Percentiles rank a stretch among this genome's conserved stretches.
Evolutionary conservation across 768 basidiomycete species (phyloP).

Genomic region (Mrakia blollopis): DNA sequence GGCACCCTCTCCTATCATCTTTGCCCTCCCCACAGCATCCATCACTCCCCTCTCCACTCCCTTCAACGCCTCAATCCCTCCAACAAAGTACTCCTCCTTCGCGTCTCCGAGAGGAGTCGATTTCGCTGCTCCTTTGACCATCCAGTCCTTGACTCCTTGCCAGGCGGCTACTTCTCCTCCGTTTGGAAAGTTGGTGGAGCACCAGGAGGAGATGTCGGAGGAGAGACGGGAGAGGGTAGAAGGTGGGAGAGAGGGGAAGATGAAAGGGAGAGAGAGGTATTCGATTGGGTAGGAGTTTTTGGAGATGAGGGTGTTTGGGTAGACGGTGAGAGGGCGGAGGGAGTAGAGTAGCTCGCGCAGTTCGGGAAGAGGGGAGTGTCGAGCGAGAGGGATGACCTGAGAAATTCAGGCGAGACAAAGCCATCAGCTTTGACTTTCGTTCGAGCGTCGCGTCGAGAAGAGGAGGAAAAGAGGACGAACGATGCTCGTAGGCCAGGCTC

Average conservation of each 20-base stretch:
- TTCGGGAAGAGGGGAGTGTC: conserved; percentile 85
- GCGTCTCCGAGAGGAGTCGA: background rate
- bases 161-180: background rate
- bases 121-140: background rate
- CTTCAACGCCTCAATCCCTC: background rate
- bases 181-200: background rate
- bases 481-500: conserved; percentile 54
- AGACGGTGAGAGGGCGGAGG: conserved; percentile 68
- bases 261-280: conserved; percentile 14
- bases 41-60: background rate
- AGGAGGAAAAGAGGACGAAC: conserved; percentile 46
- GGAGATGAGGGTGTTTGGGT: conserved; percentile 67
- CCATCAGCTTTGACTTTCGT: background rate
- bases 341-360: conserved; percentile 71
- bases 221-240: background rate
- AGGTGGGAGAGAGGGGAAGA: conserved; percentile 16
- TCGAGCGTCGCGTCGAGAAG: background rate
- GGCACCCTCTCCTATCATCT: background rate
- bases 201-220: conserved; percentile 12
- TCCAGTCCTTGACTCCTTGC: conserved; percentile 8
- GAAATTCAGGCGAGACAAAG: background rate
- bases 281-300: background rate
- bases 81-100: background rate
- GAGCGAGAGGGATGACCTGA: conserved; percentile 73
- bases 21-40: background rate